Base-by-base conservation (phyloP, 192 early-diverging fungal genomes). In the Cladochytrium replicatum region DNA sequence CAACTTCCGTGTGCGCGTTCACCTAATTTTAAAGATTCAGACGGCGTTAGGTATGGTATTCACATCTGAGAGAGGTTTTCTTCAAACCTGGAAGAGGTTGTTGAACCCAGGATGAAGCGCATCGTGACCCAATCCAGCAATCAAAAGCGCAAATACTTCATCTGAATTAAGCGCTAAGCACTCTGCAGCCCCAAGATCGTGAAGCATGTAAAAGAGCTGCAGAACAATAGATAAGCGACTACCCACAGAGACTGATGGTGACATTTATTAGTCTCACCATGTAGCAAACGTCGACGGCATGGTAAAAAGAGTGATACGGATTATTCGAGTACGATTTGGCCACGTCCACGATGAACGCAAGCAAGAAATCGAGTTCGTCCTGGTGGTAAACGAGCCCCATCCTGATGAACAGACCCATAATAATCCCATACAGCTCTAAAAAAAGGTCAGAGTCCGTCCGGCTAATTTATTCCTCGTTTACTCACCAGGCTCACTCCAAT, bases 281-380 rank as follows among this genome's bases (percentile, higher is more conserved):
- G 32, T 80, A 75, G 1, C 84, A 81, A 0, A 95, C 91, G 67
- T 95, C 91, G 1, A 87, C 75, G 11, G 89, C 89, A 52, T 95
- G 91, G 58, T 82, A 83, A 58, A 91, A 95, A 6, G 85, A 88
- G 58, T 95, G 91, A 46, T 95, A 95, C 3, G 85, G 86, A 43
- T 86, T 88, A n/a, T 75, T 61, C n/a, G 73, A 63, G 58, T 95
- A 95, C 25, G 85, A 85, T 34, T 69, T 48, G 48, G 85, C 82
- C 27, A 95, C 78, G 46, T 91, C 89, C 27, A 88, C 72, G 29
- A 86, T 68, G 54, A 95, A 92, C 43, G 89, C 84, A 15, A 95
- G 73, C 43, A 95, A 63, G 46, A 75, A 72, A 15, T 68, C 64
- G 5, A 77, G 59, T 26, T 81, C 74, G 50, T 73, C 64, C 21